phyloP scores from a whole-genome alignment of 208 protist genomes.

The Leishmania martiniquensis region DNA sequence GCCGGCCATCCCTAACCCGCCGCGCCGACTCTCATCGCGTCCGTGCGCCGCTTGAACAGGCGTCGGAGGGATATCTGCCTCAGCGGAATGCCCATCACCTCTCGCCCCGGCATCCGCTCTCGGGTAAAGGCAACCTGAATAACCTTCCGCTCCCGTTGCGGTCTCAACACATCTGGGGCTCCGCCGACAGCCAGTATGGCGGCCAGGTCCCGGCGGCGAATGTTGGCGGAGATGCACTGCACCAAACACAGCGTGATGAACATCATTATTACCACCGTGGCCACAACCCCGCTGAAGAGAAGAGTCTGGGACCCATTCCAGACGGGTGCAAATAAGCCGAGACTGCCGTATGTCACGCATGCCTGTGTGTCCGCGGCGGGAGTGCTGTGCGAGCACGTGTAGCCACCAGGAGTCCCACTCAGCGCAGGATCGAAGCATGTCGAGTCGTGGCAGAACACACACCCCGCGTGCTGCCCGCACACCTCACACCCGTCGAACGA shows the following conservation, averaged over 20 bases:
- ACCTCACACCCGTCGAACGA: slow-evolving; percentile 44
- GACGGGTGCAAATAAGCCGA: background rate
- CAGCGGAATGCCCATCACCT: slow-evolving; percentile 21
- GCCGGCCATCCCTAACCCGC: too few relatives aligned
- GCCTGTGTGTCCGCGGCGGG: slow-evolving; percentile 21
- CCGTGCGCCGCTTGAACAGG: slow-evolving; percentile 25
- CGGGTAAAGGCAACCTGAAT: slow-evolving; percentile 8
- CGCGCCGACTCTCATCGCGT: background rate
- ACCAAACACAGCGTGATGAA: background rate
- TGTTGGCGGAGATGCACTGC: background rate
- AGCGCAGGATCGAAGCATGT: slow-evolving; percentile 43
- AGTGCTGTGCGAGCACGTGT: slow-evolving; percentile 41
- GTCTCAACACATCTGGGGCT: background rate
- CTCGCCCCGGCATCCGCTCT: background rate
- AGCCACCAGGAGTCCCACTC: slow-evolving; percentile 26
- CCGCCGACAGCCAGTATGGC: background rate
- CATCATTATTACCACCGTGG: background rate
- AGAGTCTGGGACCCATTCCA: background rate
- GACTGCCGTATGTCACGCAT: slow-evolving; percentile 13
- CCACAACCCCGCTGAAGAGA: background rate
- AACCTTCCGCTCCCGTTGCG: slow-evolving; percentile 8
- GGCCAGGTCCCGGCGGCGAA: background rate
- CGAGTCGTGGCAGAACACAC: slow-evolving; percentile 50
- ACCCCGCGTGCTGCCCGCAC: slow-evolving; percentile 32
- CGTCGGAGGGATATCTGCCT: slow-evolving; percentile 23